Evolutionary conservation across 163 green algal genomes (phyloP).

Genomic region (Scenedesmus sp.): DNA sequence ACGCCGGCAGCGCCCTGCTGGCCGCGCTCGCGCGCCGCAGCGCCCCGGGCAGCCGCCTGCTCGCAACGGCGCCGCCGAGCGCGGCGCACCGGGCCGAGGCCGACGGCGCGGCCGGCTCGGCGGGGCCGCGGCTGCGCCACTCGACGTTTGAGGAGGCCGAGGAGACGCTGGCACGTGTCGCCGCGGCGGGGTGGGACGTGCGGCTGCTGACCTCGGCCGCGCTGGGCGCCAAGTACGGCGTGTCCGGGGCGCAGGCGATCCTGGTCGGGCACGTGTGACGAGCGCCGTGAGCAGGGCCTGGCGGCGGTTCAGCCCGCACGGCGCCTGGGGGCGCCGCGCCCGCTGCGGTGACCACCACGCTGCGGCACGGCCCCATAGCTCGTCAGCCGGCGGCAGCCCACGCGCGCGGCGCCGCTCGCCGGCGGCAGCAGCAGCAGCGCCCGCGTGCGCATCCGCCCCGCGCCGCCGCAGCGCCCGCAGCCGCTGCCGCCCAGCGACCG

Average conservation of each 20-base stretch:
- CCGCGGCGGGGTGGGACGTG: background rate
- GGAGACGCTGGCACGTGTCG: background rate
- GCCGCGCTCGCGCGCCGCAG: background rate
- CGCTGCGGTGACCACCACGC: too few relatives aligned
- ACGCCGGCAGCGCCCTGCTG: constrained; percentile 2
- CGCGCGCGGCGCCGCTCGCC: too few relatives aligned
- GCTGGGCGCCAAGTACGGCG: constrained; percentile 13
- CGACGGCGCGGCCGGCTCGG: background rate
- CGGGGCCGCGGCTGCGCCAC: constrained; percentile 2
- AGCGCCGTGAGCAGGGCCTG: too few relatives aligned
- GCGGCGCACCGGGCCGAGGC: background rate
- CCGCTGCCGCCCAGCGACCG: too few relatives aligned
- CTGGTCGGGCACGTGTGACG: too few relatives aligned
- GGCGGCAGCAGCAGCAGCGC: too few relatives aligned
- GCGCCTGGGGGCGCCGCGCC: too few relatives aligned
- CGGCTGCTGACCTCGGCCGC: constrained; percentile 13
- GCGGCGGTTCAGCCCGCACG: too few relatives aligned
- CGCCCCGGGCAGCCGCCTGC: constrained; percentile 14
- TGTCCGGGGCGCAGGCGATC: constrained; percentile 20
- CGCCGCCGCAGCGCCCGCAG: too few relatives aligned
- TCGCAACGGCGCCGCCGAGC: constrained; percentile 25
- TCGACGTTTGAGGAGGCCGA: constrained; percentile 31
- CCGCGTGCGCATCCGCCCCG: too few relatives aligned
- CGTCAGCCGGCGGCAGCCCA: too few relatives aligned
- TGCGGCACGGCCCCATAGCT: too few relatives aligned